Evolutionary conservation across 768 basidiomycete species (phyloP).

Genomic region (Pisolithus sp.): DNA sequence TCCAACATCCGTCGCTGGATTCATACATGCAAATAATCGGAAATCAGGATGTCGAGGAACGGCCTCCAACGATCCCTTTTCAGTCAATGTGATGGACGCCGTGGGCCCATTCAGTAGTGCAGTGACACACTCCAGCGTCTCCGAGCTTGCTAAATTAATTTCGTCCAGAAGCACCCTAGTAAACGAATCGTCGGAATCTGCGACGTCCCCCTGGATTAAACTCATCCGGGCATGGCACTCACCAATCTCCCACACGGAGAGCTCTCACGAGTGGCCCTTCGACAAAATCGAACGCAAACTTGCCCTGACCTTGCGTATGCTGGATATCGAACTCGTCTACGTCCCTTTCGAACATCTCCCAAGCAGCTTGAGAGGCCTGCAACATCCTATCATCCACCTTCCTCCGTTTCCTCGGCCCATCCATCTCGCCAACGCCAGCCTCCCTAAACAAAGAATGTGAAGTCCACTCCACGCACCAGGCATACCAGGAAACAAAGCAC

Average conservation of each 20-base stretch:
- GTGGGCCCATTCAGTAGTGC: constrained; percentile 79
- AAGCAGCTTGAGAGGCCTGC: constrained; percentile 44
- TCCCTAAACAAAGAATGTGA: constrained; percentile 1
- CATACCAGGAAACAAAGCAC: background rate
- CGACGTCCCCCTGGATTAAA: background rate
- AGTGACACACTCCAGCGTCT: constrained; percentile 90
- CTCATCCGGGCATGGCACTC: constrained; percentile 21
- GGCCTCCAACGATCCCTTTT: constrained; percentile 86
- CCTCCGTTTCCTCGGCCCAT: constrained; percentile 61
- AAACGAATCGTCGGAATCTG: background rate
- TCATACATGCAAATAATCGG: constrained; percentile 98
- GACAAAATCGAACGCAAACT: constrained; percentile 90
- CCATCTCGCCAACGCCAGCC: constrained; percentile 23
- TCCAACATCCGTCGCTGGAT: constrained; percentile 96
- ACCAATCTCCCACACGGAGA: constrained; percentile 87
- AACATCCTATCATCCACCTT: constrained; percentile 46
- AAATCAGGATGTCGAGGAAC: constrained; percentile 92
- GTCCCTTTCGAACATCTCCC: constrained; percentile 61
- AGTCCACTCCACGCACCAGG: background rate
- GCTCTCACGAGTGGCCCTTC: constrained; percentile 96
- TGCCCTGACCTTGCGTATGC: constrained; percentile 81
- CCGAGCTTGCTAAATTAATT: constrained; percentile 89
- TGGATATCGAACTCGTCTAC: constrained; percentile 82
- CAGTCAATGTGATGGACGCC: constrained; percentile 87
- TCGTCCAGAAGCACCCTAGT: constrained; percentile 91